Percentiles rank a stretch among this genome's conserved stretches.
These are phyloP conservation scores for Mycosarcoma maydis DNA, from an alignment of 1,284 basidiomycete genomes.

Conservation along the genomic window DNA sequence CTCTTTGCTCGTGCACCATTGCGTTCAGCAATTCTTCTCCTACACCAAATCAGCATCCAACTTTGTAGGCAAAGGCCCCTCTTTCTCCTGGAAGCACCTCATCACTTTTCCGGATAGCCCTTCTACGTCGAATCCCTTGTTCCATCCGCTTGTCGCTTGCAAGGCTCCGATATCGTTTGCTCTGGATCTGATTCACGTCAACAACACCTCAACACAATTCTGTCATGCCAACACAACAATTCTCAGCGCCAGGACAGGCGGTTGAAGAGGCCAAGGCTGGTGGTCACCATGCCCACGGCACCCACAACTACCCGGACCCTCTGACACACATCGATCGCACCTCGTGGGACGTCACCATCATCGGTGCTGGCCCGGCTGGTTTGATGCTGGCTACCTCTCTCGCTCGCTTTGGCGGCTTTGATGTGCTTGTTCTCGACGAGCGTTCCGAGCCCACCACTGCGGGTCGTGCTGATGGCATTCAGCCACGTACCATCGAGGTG, in stretches of 20 bases:
- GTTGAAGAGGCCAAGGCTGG: slow-evolving; percentile 52
- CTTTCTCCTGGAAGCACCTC: too few relatives aligned
- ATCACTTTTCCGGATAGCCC: too few relatives aligned
- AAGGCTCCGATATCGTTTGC: too few relatives aligned
- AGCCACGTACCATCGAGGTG: slow-evolving; percentile 73
- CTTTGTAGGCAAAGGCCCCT: too few relatives aligned
- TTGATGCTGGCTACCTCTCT: slow-evolving; percentile 61
- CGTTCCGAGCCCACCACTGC: slow-evolving; percentile 67
- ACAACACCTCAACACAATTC: too few relatives aligned
- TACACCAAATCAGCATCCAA: too few relatives aligned
- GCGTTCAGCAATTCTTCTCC: too few relatives aligned
- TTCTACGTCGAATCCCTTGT: too few relatives aligned
- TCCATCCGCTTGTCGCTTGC: too few relatives aligned
- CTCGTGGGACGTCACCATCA: slow-evolving; percentile 59
- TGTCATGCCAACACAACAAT: slow-evolving; percentile 42
- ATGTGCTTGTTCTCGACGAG: slow-evolving; percentile 65
- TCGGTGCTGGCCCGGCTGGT: slow-evolving; percentile 64
- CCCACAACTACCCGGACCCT: slow-evolving; percentile 55
- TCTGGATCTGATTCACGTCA: too few relatives aligned
- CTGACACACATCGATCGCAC: slow-evolving; percentile 53
- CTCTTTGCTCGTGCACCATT: too few relatives aligned
- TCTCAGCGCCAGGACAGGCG: slow-evolving; percentile 41
- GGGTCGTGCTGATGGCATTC: slow-evolving; percentile 68
- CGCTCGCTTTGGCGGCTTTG: slow-evolving; percentile 59
- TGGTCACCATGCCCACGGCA: slow-evolving; percentile 55